Conservation (phyloP, 768 basidiomycete species). For the Tephrocybe sp. region DNA sequence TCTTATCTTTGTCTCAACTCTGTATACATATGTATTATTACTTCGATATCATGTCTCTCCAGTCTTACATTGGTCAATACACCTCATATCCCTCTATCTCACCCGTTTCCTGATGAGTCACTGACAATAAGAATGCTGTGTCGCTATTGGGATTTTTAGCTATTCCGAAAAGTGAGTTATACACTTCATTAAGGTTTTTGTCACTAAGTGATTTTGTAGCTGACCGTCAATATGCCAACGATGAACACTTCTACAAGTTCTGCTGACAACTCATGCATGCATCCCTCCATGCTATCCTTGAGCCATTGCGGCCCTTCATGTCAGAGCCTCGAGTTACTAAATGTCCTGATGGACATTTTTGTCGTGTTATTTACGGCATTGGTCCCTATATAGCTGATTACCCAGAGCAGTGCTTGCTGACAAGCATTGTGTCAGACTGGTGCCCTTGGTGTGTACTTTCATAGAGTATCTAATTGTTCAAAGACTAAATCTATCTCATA, state of each 20-base stretch:
- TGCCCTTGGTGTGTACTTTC: constrained; percentile 22
- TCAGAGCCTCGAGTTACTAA: constrained; percentile 18
- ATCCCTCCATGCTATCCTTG: constrained; percentile 15
- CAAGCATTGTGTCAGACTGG: constrained; percentile 24
- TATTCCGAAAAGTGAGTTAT: constrained; percentile 29
- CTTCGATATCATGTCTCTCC: no score
- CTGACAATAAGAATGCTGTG: constrained; percentile 27
- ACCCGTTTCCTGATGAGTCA: no score
- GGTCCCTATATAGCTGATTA: constrained; percentile 30
- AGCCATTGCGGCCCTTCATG: constrained; percentile 22
- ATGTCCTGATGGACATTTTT: constrained; percentile 24
- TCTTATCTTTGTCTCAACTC: no score
- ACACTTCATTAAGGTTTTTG: neutral
- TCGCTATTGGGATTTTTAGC: constrained; percentile 29
- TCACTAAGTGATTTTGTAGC: constrained; percentile 10
- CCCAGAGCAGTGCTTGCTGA: constrained; percentile 22
- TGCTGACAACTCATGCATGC: constrained; percentile 20
- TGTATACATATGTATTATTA: no score
- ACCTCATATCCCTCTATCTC: no score
- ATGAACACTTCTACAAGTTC: constrained; percentile 16
- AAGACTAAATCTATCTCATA: constrained; percentile 1
- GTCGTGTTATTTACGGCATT: constrained; percentile 20
- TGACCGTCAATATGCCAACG: constrained; percentile 12
- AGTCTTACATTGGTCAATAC: no score
- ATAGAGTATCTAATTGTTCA: neutral